Evolutionary conservation across 2,329 filamentous ascomycete genomes (phyloP).

Genomic region (Ceratocystis eucalypticola): DNA sequence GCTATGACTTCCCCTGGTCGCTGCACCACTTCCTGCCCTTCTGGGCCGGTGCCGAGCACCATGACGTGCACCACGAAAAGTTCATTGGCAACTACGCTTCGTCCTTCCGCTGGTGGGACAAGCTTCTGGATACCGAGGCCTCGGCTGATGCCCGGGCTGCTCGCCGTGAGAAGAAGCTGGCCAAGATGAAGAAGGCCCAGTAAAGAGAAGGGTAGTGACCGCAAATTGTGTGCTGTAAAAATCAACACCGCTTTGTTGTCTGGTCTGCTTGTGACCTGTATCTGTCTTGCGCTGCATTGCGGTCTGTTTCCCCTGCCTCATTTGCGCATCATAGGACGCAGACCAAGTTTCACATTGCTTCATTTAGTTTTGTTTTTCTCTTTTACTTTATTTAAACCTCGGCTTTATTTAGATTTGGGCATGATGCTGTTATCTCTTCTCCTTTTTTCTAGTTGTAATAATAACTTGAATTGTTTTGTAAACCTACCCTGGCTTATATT

Average conservation of each 20-base stretch:
- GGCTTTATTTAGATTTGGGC: constrained; percentile 11
- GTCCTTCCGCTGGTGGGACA: constrained; percentile 99
- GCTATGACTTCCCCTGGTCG: constrained; percentile 97
- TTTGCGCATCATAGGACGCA: neutral
- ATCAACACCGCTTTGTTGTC: neutral
- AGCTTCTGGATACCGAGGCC: constrained; percentile 81
- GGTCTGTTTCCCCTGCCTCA: neutral
- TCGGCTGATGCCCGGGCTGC: constrained; percentile 74
- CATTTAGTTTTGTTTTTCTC: constrained; percentile 9
- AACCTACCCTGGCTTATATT: neutral
- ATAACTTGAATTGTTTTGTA: constrained; percentile 10
- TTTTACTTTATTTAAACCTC: constrained; percentile 7
- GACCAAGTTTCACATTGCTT: neutral
- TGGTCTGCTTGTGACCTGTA: neutral
- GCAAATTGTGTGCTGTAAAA: neutral
- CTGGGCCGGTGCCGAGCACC: constrained; percentile 95
- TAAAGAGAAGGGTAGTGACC: constrained; percentile 28
- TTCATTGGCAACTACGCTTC: constrained; percentile 98
- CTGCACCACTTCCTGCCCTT: constrained; percentile 90
- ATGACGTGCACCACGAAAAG: constrained; percentile 94
- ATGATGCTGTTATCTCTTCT: constrained; percentile 17
- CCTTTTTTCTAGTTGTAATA: constrained; percentile 21
- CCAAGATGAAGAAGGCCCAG: constrained; percentile 55
- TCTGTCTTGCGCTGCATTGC: neutral
- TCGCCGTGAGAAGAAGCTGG: constrained; percentile 65